These are phyloP conservation scores for Lichtheimia hyalospora DNA, from an alignment of 371 early-diverging fungal species.

Conservation along the genomic window DNA sequence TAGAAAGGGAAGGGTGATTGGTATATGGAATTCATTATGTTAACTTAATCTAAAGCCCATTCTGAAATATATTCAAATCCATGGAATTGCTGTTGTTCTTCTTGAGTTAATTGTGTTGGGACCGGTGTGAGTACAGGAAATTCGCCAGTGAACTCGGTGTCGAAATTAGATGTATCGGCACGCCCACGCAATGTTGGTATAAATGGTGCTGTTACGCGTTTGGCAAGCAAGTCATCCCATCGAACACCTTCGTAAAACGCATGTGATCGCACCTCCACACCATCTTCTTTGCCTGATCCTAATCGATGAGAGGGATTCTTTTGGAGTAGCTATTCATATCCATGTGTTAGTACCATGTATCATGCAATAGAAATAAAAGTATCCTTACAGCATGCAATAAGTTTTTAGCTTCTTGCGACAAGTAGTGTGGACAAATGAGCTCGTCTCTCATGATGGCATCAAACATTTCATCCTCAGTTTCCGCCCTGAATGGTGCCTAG, in stretches of 20 bases:
- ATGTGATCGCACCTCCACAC: slow-evolving; percentile 92
- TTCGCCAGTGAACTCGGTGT: slow-evolving; percentile 92
- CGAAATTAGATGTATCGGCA: slow-evolving; percentile 95
- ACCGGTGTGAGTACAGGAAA: slow-evolving; percentile 90
- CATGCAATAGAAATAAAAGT: not conserved
- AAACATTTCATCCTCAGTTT: slow-evolving; percentile 95
- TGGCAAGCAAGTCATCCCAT: slow-evolving; percentile 89
- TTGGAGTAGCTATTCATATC: slow-evolving; percentile 65
- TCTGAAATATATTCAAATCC: slow-evolving; percentile 93
- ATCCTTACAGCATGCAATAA: slow-evolving; percentile 76
- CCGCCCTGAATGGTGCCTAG: slow-evolving; percentile 90
- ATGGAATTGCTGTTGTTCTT: slow-evolving; percentile 90
- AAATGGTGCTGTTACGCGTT: slow-evolving; percentile 87
- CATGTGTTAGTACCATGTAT: not conserved
- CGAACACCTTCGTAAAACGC: slow-evolving; percentile 91
- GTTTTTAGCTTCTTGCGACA: slow-evolving; percentile 90
- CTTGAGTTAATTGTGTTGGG: slow-evolving; percentile 68
- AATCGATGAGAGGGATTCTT: slow-evolving; percentile 87
- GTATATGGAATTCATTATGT: too few species aligned
- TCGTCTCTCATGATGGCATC: slow-evolving; percentile 94
- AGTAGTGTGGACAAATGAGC: slow-evolving; percentile 87
- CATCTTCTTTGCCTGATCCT: slow-evolving; percentile 81
- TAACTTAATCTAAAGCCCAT: slow-evolving; percentile 54
- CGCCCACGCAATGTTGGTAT: slow-evolving; percentile 78
- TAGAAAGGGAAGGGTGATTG: not conserved